Percentiles rank a stretch among this genome's conserved stretches.
Conservation (phyloP, 2,329 filamentous ascomycete genomes). For the Penicillium sp. region DNA sequence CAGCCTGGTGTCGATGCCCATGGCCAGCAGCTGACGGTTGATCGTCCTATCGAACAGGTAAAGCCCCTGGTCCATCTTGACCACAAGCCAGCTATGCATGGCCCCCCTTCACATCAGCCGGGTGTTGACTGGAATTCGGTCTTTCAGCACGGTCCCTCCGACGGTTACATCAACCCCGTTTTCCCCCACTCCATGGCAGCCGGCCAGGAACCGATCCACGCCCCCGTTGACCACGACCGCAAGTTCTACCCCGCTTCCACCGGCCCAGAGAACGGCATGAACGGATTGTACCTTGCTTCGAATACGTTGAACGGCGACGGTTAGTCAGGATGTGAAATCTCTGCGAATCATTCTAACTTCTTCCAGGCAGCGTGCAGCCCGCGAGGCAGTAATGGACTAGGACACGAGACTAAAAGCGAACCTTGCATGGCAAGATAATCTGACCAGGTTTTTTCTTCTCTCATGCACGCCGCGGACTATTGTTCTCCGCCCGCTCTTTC, state of each 20-base stretch:
- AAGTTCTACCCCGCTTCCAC: constrained; percentile 54
- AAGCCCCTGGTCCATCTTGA: constrained; percentile 43
- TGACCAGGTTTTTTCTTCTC: background rate
- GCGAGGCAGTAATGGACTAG: constrained; percentile 50
- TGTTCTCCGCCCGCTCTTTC: constrained; percentile 10
- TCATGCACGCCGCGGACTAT: constrained; percentile 8
- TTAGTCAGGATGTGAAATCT: constrained; percentile 37
- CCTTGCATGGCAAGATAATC: background rate
- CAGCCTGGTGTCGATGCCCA: constrained; percentile 43
- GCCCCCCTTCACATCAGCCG: constrained; percentile 59
- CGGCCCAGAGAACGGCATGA: constrained; percentile 47
- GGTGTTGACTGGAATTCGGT: constrained; percentile 75
- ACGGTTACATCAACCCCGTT: constrained; percentile 63
- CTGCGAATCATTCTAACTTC: constrained; percentile 40
- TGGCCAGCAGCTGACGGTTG: constrained; percentile 47
- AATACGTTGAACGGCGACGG: constrained; percentile 50
- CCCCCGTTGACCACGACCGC: constrained; percentile 60
- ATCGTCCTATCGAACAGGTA: constrained; percentile 46
- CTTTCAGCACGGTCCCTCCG: constrained; percentile 72
- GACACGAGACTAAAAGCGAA: constrained; percentile 8
- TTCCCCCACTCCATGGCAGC: constrained; percentile 67
- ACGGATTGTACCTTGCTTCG: constrained; percentile 50
- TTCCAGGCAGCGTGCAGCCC: constrained; percentile 58
- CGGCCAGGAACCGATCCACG: constrained; percentile 70
- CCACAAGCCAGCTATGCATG: constrained; percentile 58